These are phyloP conservation scores for Tetrahymena thermophila DNA, from an alignment of 73 alveolate genomes.

Conservation along the genomic window DNA sequence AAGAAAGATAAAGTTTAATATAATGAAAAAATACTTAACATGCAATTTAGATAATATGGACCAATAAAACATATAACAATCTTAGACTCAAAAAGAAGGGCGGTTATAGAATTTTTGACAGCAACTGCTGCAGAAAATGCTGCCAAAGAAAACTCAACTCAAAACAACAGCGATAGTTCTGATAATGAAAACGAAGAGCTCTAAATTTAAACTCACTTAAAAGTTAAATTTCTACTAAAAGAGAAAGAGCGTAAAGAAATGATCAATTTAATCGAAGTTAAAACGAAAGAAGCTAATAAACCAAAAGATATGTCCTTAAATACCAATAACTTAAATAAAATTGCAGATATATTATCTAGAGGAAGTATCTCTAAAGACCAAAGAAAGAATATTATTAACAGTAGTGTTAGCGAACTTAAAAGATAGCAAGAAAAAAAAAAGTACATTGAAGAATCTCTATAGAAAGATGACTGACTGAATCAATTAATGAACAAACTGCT, in stretches of 20 bases:
- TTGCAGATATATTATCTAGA: not conserved
- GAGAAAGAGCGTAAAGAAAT: not conserved
- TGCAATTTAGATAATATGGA: not conserved
- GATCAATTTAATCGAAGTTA: not conserved
- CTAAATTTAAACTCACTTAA: not conserved
- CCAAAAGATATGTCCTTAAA: not conserved
- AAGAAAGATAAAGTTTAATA: not conserved
- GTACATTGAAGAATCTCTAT: not conserved
- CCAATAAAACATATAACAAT: not conserved
- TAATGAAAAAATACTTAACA: not conserved
- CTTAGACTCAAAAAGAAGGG: not conserved
- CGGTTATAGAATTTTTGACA: not conserved
- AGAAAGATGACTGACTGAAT: not conserved
- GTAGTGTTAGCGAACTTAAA: not conserved
- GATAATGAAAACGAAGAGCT: not conserved
- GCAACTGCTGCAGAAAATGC: constrained; percentile 1
- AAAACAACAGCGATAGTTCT: not conserved
- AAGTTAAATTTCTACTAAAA: not conserved
- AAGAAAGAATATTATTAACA: not conserved
- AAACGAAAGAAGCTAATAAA: not conserved
- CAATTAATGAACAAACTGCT: too few relatives aligned
- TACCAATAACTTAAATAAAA: not conserved
- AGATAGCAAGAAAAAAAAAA: not conserved
- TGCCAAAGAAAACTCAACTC: not conserved
- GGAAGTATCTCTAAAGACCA: not conserved